These are phyloP conservation scores for Panicum hallii DNA, from an alignment of 202 grass and related monocot species.

Conservation along the genomic window DNA sequence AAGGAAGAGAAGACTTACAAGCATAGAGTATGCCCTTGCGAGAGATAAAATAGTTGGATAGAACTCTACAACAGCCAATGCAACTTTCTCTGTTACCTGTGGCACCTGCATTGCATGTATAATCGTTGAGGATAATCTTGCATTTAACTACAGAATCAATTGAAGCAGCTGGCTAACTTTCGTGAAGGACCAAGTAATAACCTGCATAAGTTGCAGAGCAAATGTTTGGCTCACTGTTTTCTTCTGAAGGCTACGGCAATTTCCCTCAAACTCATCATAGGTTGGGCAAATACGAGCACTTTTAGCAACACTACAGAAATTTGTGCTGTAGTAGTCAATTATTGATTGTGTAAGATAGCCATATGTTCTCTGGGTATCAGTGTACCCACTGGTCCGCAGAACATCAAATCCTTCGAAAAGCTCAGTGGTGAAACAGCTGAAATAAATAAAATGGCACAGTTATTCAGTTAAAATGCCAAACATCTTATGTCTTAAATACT, in stretches of 20 bases:
- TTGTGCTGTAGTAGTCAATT: conserved; percentile 66
- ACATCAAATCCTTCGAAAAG: conserved; percentile 96
- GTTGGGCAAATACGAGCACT: conserved; percentile 56
- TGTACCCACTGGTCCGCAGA: conserved; percentile 73
- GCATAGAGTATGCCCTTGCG: conserved; percentile 61
- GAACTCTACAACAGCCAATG: conserved; percentile 67
- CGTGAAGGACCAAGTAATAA: conserved; percentile 57
- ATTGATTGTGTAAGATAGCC: conserved; percentile 79
- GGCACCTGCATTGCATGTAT: conserved; percentile 60
- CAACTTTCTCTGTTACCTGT: conserved; percentile 85
- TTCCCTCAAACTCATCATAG: conserved; percentile 74
- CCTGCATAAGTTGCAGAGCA: conserved; percentile 98
- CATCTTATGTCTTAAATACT: neutral
- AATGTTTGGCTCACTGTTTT: conserved; percentile 83
- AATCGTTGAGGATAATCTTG: neutral
- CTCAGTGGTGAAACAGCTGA: conserved; percentile 94
- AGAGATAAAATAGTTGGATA: conserved; percentile 78
- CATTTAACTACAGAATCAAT: conserved; percentile 20
- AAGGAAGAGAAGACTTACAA: conserved; percentile 56
- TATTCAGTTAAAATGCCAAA: neutral
- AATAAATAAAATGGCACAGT: conserved; percentile 37
- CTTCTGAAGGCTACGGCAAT: conserved; percentile 68
- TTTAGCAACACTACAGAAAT: conserved; percentile 47
- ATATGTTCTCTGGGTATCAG: conserved; percentile 73
- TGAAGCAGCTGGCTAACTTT: neutral